Evolutionary conservation across 352 stramenopile species (phyloP).

Genomic region (Phytophthora pini): DNA sequence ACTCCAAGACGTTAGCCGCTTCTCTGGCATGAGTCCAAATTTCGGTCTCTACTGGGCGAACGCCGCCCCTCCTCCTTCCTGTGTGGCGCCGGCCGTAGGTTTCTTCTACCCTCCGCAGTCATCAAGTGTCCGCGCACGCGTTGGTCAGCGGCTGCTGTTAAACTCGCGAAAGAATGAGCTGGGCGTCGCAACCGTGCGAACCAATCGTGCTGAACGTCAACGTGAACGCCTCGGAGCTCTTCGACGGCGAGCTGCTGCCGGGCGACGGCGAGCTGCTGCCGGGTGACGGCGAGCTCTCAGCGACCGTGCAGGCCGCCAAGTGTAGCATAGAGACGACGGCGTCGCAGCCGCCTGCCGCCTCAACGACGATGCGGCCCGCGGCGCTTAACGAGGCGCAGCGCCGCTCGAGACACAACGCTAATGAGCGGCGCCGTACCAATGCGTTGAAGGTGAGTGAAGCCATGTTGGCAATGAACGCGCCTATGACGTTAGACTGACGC

Average conservation of each 20-base stretch:
- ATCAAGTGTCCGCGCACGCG: slow-evolving; percentile 19
- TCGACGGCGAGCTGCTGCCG: slow-evolving; percentile 14
- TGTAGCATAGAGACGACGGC: slow-evolving; percentile 26
- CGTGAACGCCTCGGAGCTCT: slow-evolving; percentile 23
- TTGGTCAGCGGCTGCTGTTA: slow-evolving; percentile 14
- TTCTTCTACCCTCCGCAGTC: slow-evolving; percentile 22
- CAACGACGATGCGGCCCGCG: slow-evolving; percentile 6
- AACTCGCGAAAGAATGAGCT: slow-evolving; percentile 27
- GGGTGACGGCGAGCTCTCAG: slow-evolving; percentile 1
- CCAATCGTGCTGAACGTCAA: slow-evolving; percentile 30
- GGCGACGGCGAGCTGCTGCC: slow-evolving; percentile 8
- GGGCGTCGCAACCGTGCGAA: slow-evolving; percentile 13
- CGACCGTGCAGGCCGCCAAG: slow-evolving; percentile 21
- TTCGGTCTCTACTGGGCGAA: not conserved
- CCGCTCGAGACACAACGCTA: slow-evolving; percentile 63
- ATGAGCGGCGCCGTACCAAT: slow-evolving; percentile 65
- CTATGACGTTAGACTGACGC: not conserved
- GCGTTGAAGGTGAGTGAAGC: slow-evolving; percentile 44
- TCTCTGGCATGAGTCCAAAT: slow-evolving; percentile 1
- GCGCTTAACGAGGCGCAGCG: slow-evolving; percentile 45
- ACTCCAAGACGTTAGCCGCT: slow-evolving; percentile 1
- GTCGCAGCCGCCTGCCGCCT: slow-evolving; percentile 5
- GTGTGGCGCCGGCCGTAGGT: not conserved
- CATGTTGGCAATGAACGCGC: not conserved
- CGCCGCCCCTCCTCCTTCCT: slow-evolving; percentile 1